Percentiles rank a stretch among this genome's conserved stretches.
phyloP scores from a whole-genome alignment of 805 yeast genomes.

The Sungouiozyma intestinalis region DNA sequence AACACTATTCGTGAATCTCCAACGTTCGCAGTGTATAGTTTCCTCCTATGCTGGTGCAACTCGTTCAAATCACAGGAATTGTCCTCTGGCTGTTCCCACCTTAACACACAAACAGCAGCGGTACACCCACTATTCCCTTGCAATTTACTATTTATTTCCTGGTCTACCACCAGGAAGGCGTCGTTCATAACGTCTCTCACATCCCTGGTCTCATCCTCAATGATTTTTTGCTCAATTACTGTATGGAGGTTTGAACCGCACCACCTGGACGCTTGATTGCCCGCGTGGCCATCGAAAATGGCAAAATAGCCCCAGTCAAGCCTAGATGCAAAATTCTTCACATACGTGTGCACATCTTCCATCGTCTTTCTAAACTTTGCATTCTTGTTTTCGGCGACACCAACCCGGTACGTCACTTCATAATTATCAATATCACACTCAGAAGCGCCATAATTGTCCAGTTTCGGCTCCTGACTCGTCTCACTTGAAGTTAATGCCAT shows the following conservation, averaged over 20 bases:
- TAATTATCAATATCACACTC: constrained; percentile 7
- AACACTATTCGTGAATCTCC: constrained; percentile 87
- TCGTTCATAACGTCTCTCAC: constrained; percentile 56
- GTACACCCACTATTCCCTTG: constrained; percentile 83
- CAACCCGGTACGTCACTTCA: constrained; percentile 66
- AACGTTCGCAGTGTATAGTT: constrained; percentile 87
- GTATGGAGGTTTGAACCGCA: constrained; percentile 81
- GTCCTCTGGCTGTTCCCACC: constrained; percentile 58
- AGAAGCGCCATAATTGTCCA: background rate
- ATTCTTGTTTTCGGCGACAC: constrained; percentile 87
- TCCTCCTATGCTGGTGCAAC: constrained; percentile 43
- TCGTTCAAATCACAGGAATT: constrained; percentile 15
- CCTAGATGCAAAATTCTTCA: constrained; percentile 84
- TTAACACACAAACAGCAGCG: constrained; percentile 83
- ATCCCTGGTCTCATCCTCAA: constrained; percentile 39
- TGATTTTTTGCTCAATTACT: constrained; percentile 48
- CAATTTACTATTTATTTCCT: constrained; percentile 45
- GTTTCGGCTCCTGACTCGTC: background rate
- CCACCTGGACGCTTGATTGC: constrained; percentile 86
- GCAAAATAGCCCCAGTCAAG: constrained; percentile 94
- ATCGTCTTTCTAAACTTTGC: constrained; percentile 69
- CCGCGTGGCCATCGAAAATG: constrained; percentile 95
- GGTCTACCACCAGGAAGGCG: constrained; percentile 70
- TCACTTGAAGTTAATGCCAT: background rate
- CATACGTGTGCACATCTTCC: constrained; percentile 95